phyloP scores from a whole-genome alignment of 2,329 filamentous ascomycete species.

The Pseudogymnoascus sp. region DNA sequence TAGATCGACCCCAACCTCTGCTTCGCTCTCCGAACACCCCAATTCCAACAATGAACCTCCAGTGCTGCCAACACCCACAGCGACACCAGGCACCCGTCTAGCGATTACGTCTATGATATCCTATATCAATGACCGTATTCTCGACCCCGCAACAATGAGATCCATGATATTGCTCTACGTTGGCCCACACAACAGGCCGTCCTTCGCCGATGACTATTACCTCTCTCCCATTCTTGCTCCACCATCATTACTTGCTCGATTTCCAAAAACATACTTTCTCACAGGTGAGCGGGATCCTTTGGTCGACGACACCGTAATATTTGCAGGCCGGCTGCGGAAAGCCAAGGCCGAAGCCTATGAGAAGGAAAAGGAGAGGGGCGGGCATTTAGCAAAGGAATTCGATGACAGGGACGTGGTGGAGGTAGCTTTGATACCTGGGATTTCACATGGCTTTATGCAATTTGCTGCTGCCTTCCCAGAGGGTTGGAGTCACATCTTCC shows the following conservation, averaged over 20 bases:
- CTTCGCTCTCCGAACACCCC: neutral
- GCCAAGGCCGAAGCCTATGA: constrained; percentile 55
- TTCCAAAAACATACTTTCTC: constrained; percentile 89
- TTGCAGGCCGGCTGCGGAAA: constrained; percentile 78
- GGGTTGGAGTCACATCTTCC: constrained; percentile 78
- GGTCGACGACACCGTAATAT: constrained; percentile 94
- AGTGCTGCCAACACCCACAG: neutral
- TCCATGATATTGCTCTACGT: constrained; percentile 98
- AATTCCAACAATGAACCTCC: neutral
- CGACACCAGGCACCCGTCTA: constrained; percentile 54
- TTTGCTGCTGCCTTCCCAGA: constrained; percentile 84
- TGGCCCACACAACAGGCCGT: constrained; percentile 83
- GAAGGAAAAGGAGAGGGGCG: constrained; percentile 43
- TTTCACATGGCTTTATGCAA: constrained; percentile 89
- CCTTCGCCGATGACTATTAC: constrained; percentile 85
- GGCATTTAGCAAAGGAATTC: constrained; percentile 45
- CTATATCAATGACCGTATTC: constrained; percentile 90
- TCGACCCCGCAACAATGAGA: constrained; percentile 97
- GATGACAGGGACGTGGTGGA: constrained; percentile 70
- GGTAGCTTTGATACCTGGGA: constrained; percentile 76
- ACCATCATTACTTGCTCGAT: constrained; percentile 70
- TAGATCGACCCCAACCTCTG: neutral
- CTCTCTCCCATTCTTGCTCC: constrained; percentile 86
- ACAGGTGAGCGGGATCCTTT: constrained; percentile 92
- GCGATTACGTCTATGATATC: constrained; percentile 97